phyloP scores from a whole-genome alignment of 768 basidiomycete genomes.

The Boletus huronensis region DNA sequence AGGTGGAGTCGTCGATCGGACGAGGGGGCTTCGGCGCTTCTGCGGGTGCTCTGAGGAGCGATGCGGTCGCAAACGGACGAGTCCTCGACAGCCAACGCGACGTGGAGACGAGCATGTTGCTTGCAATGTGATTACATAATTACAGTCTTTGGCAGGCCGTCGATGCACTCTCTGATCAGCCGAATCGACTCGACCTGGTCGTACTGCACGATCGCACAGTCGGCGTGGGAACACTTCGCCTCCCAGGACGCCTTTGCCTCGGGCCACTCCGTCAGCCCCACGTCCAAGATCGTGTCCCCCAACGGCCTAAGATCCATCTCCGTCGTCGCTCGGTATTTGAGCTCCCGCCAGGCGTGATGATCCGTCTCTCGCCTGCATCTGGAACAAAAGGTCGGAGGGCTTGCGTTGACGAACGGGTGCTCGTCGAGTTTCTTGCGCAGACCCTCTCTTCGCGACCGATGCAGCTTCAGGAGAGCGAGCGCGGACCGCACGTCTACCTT shows the following conservation, averaged over 20 bases:
- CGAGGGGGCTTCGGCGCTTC: constrained; percentile 68
- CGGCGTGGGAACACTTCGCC: constrained; percentile 45
- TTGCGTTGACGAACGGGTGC: constrained; percentile 54
- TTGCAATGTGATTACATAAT: constrained; percentile 18
- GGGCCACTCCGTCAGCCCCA: constrained; percentile 51
- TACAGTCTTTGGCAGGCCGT: constrained; percentile 42
- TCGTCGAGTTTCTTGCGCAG: constrained; percentile 49
- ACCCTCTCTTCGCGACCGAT: constrained; percentile 47
- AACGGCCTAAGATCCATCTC: constrained; percentile 59
- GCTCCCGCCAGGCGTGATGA: constrained; percentile 62
- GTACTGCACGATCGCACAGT: constrained; percentile 51
- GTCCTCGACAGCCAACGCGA: constrained; percentile 21
- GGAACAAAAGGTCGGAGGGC: constrained; percentile 40
- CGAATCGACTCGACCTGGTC: constrained; percentile 53
- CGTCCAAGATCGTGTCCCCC: constrained; percentile 52
- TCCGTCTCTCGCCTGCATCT: constrained; percentile 48
- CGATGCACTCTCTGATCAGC: constrained; percentile 53
- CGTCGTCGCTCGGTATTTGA: constrained; percentile 52
- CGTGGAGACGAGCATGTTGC: constrained; percentile 9
- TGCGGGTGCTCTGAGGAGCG: constrained; percentile 13
- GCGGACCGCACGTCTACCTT: constrained; percentile 50
- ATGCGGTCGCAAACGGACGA: constrained; percentile 24
- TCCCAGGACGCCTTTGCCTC: constrained; percentile 62
- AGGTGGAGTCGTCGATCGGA: constrained; percentile 89
- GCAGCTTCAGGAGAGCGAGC: constrained; percentile 53